A percentile compares a stretch with the other conserved stretches of the same genome.
phyloP scores from a whole-genome alignment of 306 rosid species.

The Alnus rubra region DNA sequence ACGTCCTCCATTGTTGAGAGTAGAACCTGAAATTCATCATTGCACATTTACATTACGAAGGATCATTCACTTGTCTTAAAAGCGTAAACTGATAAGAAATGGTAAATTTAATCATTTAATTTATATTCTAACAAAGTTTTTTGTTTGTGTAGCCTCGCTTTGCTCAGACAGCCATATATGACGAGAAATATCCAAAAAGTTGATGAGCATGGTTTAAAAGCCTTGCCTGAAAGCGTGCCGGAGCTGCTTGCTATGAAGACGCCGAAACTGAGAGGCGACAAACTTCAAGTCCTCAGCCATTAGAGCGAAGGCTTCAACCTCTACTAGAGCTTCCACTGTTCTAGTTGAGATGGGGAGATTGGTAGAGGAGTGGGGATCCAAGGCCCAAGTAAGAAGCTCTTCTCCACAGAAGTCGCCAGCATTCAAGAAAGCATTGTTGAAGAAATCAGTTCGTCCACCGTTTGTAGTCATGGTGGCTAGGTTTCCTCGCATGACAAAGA shows the following conservation, averaged over 20 bases:
- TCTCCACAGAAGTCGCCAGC: constrained; percentile 96
- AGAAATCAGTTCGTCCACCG: constrained; percentile 77
- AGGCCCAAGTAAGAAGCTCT: constrained; percentile 93
- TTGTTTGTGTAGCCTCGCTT: not conserved
- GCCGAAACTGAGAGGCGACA: constrained; percentile 72
- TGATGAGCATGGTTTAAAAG: constrained; percentile 13
- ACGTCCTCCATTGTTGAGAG: constrained; percentile 78
- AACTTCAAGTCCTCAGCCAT: constrained; percentile 68
- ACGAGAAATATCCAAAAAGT: constrained; percentile 8
- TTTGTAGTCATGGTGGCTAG: constrained; percentile 57
- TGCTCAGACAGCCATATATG: not conserved
- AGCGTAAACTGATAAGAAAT: too few relatives aligned
- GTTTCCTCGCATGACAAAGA: constrained; percentile 77
- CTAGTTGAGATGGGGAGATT: constrained; percentile 74
- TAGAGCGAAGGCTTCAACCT: constrained; percentile 89
- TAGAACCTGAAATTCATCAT: constrained; percentile 47
- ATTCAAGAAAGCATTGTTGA: constrained; percentile 51
- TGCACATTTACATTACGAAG: not conserved
- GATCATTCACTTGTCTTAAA: not conserved
- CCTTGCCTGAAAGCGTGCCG: constrained; percentile 71
- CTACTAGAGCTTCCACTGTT: constrained; percentile 66
- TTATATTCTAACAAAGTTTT: not conserved
- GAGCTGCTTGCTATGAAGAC: constrained; percentile 68
- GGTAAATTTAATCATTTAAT: too few relatives aligned
- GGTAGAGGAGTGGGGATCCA: constrained; percentile 60